Evolutionary conservation across 129 eudicot genomes (phyloP).

Genomic region (Tagetes patula): DNA sequence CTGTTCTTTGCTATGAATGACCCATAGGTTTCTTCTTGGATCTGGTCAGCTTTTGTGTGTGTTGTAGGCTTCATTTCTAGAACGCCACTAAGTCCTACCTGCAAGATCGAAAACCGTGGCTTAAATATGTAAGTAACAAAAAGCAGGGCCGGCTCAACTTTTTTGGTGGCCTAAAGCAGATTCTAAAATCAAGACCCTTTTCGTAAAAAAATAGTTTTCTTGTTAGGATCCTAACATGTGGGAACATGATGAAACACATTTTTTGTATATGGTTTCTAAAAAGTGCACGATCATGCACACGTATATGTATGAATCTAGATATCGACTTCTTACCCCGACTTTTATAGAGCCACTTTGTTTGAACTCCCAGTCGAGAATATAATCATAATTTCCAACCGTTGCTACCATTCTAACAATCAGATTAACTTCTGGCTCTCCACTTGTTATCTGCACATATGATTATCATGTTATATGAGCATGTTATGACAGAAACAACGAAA

Average conservation of each 20-base stretch:
- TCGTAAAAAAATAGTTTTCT: too few species aligned
- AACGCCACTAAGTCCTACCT: slow-evolving; percentile 81
- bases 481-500: too few species aligned
- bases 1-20: slow-evolving; percentile 58
- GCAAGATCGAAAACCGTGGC: slow-evolving; percentile 14
- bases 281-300: too few species aligned
- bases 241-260: too few species aligned
- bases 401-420: slow-evolving; percentile 92
- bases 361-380: slow-evolving; percentile 90
- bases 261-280: too few species aligned
- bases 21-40: slow-evolving; percentile 46
- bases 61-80: slow-evolving; percentile 67
- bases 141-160: too few species aligned
- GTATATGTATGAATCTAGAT: neutral
- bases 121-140: neutral
- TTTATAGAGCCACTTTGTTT: slow-evolving; percentile 78
- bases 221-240: too few species aligned
- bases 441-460: slow-evolving; percentile 52
- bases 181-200: too few species aligned
- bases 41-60: slow-evolving; percentile 40
- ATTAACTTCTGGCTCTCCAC: slow-evolving; percentile 59
- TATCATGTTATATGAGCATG: neutral
- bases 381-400: slow-evolving; percentile 89
- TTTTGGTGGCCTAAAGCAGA: too few species aligned
- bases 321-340: slow-evolving; percentile 50